These are phyloP conservation scores for Friedmanniomyces simplex DNA, from an alignment of 495 filamentous ascomycete species.

Conservation along the genomic window DNA sequence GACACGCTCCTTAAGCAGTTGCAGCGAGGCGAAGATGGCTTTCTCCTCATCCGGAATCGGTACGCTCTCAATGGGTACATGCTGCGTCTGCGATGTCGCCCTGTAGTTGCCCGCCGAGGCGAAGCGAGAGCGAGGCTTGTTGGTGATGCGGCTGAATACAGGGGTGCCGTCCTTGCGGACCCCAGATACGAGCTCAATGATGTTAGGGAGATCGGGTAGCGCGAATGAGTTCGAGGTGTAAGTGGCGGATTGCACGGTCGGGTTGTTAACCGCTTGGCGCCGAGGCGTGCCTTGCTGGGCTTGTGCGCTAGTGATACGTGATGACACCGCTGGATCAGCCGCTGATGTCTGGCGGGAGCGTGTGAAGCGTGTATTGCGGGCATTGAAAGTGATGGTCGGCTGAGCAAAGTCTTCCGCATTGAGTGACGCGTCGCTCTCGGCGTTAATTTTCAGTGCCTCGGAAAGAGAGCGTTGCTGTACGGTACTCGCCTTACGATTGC, in stretches of 20 bases:
- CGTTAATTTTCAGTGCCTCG: background rate
- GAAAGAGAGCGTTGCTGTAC: conserved; percentile 6
- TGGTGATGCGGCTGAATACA: conserved; percentile 43
- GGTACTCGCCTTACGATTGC: background rate
- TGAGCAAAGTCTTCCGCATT: background rate
- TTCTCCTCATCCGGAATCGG: conserved; percentile 60
- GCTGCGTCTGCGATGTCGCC: conserved; percentile 14
- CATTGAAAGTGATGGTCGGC: conserved; percentile 10
- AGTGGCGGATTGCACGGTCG: conserved; percentile 31
- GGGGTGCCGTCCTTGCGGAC: conserved; percentile 56
- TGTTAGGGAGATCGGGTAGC: conserved; percentile 57
- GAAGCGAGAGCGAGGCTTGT: conserved; percentile 47
- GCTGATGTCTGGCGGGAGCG: conserved; percentile 39
- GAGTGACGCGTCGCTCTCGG: background rate
- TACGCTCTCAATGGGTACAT: conserved; percentile 47
- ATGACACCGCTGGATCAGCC: conserved; percentile 15
- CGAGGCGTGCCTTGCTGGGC: conserved; percentile 14
- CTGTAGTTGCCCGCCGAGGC: conserved; percentile 30
- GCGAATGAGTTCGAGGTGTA: conserved; percentile 50
- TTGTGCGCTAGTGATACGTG: conserved; percentile 11
- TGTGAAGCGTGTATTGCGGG: conserved; percentile 44
- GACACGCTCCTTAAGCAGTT: conserved; percentile 57
- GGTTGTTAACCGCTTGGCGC: conserved; percentile 14
- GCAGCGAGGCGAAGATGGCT: conserved; percentile 55
- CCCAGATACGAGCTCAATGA: conserved; percentile 62